Evolutionary conservation across 129 eudicot genomes (phyloP).

Genomic region (Pseudognaphalium luteoalbum): DNA sequence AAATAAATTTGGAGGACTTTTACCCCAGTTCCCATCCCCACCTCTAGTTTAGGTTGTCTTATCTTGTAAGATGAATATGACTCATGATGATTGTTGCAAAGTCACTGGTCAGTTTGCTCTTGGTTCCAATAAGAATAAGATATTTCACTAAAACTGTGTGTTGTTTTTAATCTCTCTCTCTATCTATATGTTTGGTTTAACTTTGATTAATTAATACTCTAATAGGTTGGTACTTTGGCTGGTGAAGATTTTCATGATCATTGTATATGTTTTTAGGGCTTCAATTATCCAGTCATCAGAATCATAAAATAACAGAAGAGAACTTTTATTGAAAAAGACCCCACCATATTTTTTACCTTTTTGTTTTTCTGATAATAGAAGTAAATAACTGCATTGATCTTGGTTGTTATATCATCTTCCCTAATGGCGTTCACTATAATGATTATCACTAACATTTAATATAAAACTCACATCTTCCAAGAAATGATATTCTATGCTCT

Average conservation of each 20-base stretch:
- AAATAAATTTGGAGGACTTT: not conserved
- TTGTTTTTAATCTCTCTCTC: too few relatives aligned
- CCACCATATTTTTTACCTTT: not conserved
- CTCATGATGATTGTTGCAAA: not conserved
- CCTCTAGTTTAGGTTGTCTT: not conserved
- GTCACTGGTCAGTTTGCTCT: not conserved
- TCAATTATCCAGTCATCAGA: not conserved
- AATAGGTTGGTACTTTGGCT: not conserved
- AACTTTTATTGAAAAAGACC: not conserved
- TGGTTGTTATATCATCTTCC: not conserved
- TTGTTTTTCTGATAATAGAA: too few relatives aligned
- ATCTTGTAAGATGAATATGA: not conserved
- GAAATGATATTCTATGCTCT: not conserved
- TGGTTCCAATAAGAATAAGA: too few relatives aligned
- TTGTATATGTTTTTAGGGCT: not conserved
- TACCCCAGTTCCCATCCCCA: not conserved
- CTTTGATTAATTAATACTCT: not conserved
- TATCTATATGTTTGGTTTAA: not conserved
- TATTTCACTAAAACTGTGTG: not conserved
- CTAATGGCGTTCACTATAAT: not conserved
- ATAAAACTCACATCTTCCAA: not conserved
- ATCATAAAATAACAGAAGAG: constrained; percentile 6
- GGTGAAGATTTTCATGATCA: too few relatives aligned
- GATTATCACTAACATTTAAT: not conserved
- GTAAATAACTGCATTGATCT: constrained; percentile 4